phyloP scores from a whole-genome alignment of 176 grass and related monocot species.

The Chrysopogon serrulatus region DNA sequence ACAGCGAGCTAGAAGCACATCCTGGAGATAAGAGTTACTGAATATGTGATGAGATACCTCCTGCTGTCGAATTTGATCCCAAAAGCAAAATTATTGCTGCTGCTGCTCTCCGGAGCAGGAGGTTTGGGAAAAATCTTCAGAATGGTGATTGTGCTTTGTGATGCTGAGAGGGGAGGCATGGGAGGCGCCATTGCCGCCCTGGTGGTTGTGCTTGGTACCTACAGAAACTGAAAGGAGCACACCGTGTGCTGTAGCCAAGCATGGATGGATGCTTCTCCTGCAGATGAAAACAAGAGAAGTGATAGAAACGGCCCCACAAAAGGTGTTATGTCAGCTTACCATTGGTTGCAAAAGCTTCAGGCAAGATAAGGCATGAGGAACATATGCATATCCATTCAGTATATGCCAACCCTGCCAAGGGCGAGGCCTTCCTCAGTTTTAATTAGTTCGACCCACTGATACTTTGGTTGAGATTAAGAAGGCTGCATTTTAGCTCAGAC shows the following conservation, averaged over 20 bases:
- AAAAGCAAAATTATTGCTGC: not conserved
- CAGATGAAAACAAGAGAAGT: not conserved
- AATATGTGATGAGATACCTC: conserved; percentile 14
- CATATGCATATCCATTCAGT: conserved; percentile 27
- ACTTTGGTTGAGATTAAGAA: not conserved
- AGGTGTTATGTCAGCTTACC: not conserved
- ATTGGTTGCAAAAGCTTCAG: conserved; percentile 38
- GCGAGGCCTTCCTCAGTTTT: not conserved
- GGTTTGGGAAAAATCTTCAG: not conserved
- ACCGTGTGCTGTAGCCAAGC: not conserved
- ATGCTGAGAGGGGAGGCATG: conserved; percentile 21
- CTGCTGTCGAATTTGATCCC: conserved; percentile 8
- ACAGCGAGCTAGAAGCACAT: not conserved
- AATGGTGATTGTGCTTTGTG: not conserved
- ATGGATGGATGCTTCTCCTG: not conserved
- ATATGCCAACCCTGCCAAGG: conserved; percentile 24
- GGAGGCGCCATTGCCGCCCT: conserved; percentile 33
- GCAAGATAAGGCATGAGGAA: conserved; percentile 42
- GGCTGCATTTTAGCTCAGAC: not conserved
- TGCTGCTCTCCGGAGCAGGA: not conserved
- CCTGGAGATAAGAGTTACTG: not conserved
- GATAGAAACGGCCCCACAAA: conserved; percentile 45
- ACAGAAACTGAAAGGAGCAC: not conserved
- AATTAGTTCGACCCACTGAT: not conserved
- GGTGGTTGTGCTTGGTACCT: not conserved